Evolutionary conservation across 2,329 filamentous ascomycete genomes (phyloP).

Genomic region (Xylaria sp.): DNA sequence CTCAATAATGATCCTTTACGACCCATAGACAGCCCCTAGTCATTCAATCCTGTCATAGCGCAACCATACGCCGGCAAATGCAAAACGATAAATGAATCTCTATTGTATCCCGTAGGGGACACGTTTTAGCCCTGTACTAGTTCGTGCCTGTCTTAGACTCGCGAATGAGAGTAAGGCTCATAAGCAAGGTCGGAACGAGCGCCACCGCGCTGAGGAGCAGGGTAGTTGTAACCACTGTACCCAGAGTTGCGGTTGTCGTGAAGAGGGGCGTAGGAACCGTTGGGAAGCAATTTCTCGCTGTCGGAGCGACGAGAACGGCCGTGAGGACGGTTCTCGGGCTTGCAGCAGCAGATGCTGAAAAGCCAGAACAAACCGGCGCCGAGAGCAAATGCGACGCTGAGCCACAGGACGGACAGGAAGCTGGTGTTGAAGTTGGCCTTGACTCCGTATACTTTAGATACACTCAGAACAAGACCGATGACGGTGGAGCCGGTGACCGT

Average conservation of each 20-base stretch:
- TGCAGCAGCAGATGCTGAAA: constrained; percentile 90
- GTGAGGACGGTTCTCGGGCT: constrained; percentile 56
- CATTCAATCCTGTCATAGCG: constrained; percentile 34
- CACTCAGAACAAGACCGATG: constrained; percentile 68
- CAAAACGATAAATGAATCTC: constrained; percentile 24
- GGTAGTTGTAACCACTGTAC: constrained; percentile 45
- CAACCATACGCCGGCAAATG: constrained; percentile 38
- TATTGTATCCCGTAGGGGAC: constrained; percentile 18
- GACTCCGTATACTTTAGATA: constrained; percentile 75
- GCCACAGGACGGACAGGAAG: constrained; percentile 78
- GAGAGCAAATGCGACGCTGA: constrained; percentile 78
- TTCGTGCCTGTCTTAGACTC: constrained; percentile 49
- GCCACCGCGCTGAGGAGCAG: constrained; percentile 48
- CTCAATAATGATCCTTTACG: constrained; percentile 15
- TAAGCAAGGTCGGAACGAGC: constrained; percentile 61
- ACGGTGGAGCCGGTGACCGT: constrained; percentile 77
- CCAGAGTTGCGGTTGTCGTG: constrained; percentile 44
- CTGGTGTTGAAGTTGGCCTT: constrained; percentile 67
- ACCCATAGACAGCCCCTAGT: constrained; percentile 15
- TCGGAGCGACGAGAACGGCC: constrained; percentile 40
- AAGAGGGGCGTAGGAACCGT: constrained; percentile 53
- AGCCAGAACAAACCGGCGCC: constrained; percentile 87
- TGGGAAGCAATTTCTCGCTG: constrained; percentile 58
- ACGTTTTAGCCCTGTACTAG: background rate
- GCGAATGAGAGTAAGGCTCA: constrained; percentile 66